A percentile compares a stretch with the other conserved stretches of the same genome.
Evolutionary conservation across 2,329 filamentous ascomycete genomes (phyloP).

Genomic region (Didymella keratinophila): DNA sequence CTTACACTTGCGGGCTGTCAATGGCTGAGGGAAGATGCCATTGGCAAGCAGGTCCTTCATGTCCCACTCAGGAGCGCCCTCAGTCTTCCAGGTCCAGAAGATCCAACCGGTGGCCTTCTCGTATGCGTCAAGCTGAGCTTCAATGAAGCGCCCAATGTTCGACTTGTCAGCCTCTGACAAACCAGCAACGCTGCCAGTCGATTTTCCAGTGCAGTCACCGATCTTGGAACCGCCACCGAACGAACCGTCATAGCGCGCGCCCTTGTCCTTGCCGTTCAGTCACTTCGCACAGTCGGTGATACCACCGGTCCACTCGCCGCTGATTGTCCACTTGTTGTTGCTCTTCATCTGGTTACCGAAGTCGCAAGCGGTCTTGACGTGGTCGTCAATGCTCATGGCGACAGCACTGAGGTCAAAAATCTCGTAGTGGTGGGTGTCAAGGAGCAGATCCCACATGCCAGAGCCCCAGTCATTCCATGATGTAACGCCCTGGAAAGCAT

Average conservation of each 20-base stretch:
- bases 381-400: conserved; percentile 48
- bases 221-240: conserved; percentile 49
- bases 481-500: conserved; percentile 56
- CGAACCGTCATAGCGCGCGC: conserved; percentile 57
- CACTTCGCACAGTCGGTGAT: conserved; percentile 59
- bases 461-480: conserved; percentile 55
- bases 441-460: conserved; percentile 55
- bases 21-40: conserved; percentile 59
- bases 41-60: conserved; percentile 55
- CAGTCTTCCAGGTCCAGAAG: conserved; percentile 62
- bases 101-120: conserved; percentile 60
- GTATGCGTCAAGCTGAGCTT: conserved; percentile 57
- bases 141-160: conserved; percentile 56
- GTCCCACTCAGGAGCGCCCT: conserved; percentile 59
- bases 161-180: conserved; percentile 53
- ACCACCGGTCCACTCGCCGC: conserved; percentile 58
- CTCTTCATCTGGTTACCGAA: conserved; percentile 57
- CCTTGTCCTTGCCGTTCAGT: conserved; percentile 57
- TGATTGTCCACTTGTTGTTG: conserved; percentile 57
- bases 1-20: conserved; percentile 51
- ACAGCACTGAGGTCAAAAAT: conserved; percentile 54
- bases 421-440: conserved; percentile 60
- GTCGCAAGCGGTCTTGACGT: conserved; percentile 54
- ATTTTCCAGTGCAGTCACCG: conserved; percentile 57
- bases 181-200: conserved; percentile 52